These are phyloP conservation scores for Aurinia saxatilis DNA, from an alignment of 345 rosid species.

Conservation along the genomic window DNA sequence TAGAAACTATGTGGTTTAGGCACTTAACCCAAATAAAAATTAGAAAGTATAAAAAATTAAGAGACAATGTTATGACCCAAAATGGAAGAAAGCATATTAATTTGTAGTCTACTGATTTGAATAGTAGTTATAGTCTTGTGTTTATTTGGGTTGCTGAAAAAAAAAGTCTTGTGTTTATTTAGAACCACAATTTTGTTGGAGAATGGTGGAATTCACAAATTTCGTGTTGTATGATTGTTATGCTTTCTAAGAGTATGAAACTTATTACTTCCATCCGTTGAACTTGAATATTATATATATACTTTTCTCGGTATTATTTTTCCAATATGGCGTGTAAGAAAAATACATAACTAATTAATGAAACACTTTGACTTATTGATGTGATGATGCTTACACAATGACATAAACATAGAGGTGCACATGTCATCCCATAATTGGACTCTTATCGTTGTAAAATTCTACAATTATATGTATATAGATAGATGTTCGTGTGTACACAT, in stretches of 20 bases:
- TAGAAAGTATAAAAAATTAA: too few relatives aligned
- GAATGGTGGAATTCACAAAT: background rate
- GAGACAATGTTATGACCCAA: too few relatives aligned
- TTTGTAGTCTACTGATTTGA: too few relatives aligned
- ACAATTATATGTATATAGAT: background rate
- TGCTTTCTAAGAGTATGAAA: background rate
- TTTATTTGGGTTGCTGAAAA: too few relatives aligned
- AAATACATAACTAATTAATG: background rate
- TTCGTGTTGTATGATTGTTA: background rate
- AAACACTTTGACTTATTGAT: background rate
- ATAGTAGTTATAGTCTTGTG: too few relatives aligned
- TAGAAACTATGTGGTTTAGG: too few relatives aligned
- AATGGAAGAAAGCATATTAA: too few relatives aligned
- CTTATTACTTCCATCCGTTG: background rate
- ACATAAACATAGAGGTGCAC: background rate
- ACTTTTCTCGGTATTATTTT: background rate
- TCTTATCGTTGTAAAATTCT: slow-evolving; percentile 3
- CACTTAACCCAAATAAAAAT: too few relatives aligned
- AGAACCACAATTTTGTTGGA: background rate
- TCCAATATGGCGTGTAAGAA: background rate
- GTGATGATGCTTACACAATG: background rate
- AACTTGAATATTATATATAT: background rate
- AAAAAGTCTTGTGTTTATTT: too few relatives aligned
- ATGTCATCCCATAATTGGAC: slow-evolving; percentile 16
- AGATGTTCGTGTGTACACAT: slow-evolving; percentile 7